phyloP scores from a whole-genome alignment of 345 rosid species.

The Citropsis articulata region DNA sequence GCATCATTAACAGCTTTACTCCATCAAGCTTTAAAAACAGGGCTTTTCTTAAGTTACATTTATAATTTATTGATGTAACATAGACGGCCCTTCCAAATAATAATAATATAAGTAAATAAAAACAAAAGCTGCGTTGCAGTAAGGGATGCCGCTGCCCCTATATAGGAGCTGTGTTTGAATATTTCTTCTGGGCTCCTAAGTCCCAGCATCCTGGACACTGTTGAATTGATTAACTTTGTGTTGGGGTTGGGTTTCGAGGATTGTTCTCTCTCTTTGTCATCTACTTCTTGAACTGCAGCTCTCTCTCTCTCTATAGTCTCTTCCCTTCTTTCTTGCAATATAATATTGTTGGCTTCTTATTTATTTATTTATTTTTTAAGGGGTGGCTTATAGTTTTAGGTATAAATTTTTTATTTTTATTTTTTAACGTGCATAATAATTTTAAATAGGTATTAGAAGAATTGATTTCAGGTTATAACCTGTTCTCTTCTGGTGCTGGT shows the following conservation, averaged over 20 bases:
- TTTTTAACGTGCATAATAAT: not conserved
- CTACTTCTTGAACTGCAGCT: conserved; percentile 1
- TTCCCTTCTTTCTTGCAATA: not conserved
- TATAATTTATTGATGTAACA: too few relatives aligned
- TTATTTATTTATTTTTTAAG: not conserved
- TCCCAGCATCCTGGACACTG: conserved; percentile 8
- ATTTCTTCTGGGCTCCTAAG: not conserved
- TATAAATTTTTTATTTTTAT: not conserved
- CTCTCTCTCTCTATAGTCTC: not conserved
- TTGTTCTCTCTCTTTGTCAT: conserved; percentile 2
- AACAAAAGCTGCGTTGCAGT: not conserved
- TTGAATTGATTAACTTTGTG: not conserved
- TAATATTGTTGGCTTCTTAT: not conserved
- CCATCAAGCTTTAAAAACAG: not conserved
- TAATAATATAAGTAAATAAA: too few relatives aligned
- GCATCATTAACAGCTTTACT: not conserved
- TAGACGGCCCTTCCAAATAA: too few relatives aligned
- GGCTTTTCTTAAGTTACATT: too few relatives aligned
- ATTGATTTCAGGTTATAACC: not conserved
- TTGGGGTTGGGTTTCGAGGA: not conserved
- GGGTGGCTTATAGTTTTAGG: not conserved
- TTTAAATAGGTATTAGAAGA: not conserved
- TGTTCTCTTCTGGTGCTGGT: not conserved
- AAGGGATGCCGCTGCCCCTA: not conserved
- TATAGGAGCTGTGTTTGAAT: not conserved